Percentiles rank a stretch among this genome's conserved stretches.
phyloP scores from a whole-genome alignment of 441 rosid genomes.

The Gossypium schwendimanii region DNA sequence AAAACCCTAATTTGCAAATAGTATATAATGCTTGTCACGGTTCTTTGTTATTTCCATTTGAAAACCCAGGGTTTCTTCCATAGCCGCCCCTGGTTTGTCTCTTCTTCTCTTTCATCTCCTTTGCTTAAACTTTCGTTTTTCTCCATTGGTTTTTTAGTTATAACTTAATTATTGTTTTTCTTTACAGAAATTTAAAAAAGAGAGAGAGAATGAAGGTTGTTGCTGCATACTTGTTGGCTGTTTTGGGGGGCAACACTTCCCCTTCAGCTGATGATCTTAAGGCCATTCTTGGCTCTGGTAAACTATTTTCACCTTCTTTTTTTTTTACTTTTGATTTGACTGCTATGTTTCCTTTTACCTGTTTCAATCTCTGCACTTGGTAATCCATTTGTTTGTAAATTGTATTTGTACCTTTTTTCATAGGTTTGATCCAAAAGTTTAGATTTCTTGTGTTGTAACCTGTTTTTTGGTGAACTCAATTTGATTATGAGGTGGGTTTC shows the following conservation, averaged over 20 bases:
- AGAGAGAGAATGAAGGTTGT: constrained; percentile 38
- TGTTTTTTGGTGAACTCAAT: background rate
- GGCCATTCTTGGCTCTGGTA: constrained; percentile 57
- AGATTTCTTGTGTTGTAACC: background rate
- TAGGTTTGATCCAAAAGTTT: background rate
- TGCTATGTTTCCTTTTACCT: background rate
- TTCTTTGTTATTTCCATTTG: too few relatives aligned
- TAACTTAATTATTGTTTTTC: background rate
- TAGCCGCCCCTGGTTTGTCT: too few relatives aligned
- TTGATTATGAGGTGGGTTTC: background rate
- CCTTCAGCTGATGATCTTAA: constrained; percentile 64
- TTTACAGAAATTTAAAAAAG: background rate
- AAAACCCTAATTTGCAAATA: too few relatives aligned
- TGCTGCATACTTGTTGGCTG: constrained; percentile 75
- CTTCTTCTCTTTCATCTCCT: too few relatives aligned
- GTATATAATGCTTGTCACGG: too few relatives aligned
- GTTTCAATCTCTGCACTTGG: background rate
- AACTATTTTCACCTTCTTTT: background rate
- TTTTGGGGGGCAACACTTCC: constrained; percentile 59
- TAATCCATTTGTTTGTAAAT: background rate
- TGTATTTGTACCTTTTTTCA: background rate
- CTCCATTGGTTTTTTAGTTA: background rate
- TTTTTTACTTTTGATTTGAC: background rate
- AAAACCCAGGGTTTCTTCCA: too few relatives aligned
- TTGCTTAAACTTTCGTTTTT: too few relatives aligned